phyloP scores from a whole-genome alignment of 2,329 filamentous ascomycete species.

The Colletotrichum sp. region DNA sequence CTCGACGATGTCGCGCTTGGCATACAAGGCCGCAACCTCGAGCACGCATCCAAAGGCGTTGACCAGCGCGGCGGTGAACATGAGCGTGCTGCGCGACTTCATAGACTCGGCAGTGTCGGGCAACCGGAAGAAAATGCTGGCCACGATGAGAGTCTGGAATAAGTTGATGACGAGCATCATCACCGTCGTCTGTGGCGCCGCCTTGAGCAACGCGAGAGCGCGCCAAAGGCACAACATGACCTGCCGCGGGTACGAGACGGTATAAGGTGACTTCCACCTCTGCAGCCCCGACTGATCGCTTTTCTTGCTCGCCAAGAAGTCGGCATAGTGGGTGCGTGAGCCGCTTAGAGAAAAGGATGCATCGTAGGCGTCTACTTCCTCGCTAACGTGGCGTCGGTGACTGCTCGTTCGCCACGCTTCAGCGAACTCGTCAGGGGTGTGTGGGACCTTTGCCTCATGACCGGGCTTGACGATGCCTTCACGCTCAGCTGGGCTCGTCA shows the following conservation, averaged over 20 bases:
- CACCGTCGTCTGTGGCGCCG: slow-evolving; percentile 24
- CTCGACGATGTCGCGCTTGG: slow-evolving; percentile 33
- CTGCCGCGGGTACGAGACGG: slow-evolving; percentile 25
- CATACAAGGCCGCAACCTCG: slow-evolving; percentile 34
- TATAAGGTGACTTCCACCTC: slow-evolving; percentile 23
- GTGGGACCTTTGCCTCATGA: slow-evolving; percentile 36
- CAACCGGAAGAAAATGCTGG: slow-evolving; percentile 70
- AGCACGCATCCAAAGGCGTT: slow-evolving; percentile 47
- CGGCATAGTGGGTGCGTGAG: slow-evolving; percentile 2
- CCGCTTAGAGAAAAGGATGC: not conserved
- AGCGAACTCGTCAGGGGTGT: slow-evolving; percentile 44
- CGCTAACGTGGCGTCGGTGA: not conserved
- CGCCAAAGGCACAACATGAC: slow-evolving; percentile 26
- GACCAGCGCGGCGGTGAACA: slow-evolving; percentile 43
- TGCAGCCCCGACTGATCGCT: slow-evolving; percentile 8
- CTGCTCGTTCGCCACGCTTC: slow-evolving; percentile 34
- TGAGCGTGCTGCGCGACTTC: slow-evolving; percentile 44
- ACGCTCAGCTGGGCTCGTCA: slow-evolving; percentile 45
- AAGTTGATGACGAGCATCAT: slow-evolving; percentile 38
- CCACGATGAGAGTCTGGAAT: slow-evolving; percentile 69
- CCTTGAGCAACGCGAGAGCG: slow-evolving; percentile 17
- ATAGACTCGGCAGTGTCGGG: slow-evolving; percentile 59
- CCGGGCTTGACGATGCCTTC: slow-evolving; percentile 39
- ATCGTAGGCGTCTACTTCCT: slow-evolving; percentile 3
- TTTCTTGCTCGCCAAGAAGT: slow-evolving; percentile 4